phyloP scores from a whole-genome alignment of 441 rosid species.

The Daphne laureola region DNA sequence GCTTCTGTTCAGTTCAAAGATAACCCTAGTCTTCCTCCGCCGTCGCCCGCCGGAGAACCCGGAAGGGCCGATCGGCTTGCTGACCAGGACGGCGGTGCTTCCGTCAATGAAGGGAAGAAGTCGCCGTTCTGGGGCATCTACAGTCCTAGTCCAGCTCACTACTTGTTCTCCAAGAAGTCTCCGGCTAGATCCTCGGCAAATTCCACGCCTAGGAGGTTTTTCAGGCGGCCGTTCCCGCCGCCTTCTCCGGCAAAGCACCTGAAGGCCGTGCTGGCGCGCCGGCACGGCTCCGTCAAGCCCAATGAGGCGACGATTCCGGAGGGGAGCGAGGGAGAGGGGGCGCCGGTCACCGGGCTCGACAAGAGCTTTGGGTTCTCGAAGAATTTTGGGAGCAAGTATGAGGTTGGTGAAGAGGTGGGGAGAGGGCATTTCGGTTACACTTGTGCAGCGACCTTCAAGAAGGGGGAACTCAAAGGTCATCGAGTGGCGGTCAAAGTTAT shows the following conservation, averaged over 20 bases:
- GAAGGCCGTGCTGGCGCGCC: slow-evolving; percentile 62
- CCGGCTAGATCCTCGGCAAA: slow-evolving; percentile 86
- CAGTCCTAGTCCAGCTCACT: slow-evolving; percentile 89
- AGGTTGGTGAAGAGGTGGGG: slow-evolving; percentile 81
- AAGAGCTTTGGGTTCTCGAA: slow-evolving; percentile 83
- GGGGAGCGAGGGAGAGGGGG: slow-evolving; percentile 51
- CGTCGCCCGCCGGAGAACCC: slow-evolving; percentile 17
- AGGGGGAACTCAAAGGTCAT: slow-evolving; percentile 80
- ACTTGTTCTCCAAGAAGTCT: slow-evolving; percentile 87
- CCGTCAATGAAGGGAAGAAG: slow-evolving; percentile 42
- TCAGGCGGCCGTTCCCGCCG: slow-evolving; percentile 77
- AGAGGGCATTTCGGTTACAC: slow-evolving; percentile 93
- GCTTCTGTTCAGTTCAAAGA: slow-evolving; percentile 6
- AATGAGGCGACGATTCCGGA: slow-evolving; percentile 68
- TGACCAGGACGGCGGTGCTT: slow-evolving; percentile 12
- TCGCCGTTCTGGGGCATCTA: slow-evolving; percentile 85
- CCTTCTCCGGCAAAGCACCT: slow-evolving; percentile 94
- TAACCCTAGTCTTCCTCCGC: slow-evolving; percentile 22
- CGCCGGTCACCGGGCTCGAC: slow-evolving; percentile 40
- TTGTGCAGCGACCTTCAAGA: slow-evolving; percentile 77
- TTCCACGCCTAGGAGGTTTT: slow-evolving; percentile 75
- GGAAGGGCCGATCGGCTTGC: slow-evolving; percentile 14
- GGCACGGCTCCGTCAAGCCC: slow-evolving; percentile 84
- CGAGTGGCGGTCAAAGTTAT: slow-evolving; percentile 90
- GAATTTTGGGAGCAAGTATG: slow-evolving; percentile 70